Evolutionary conservation across 1,139 yeast genomes (phyloP).

Genomic region (Saccharomyces hybrid): DNA sequence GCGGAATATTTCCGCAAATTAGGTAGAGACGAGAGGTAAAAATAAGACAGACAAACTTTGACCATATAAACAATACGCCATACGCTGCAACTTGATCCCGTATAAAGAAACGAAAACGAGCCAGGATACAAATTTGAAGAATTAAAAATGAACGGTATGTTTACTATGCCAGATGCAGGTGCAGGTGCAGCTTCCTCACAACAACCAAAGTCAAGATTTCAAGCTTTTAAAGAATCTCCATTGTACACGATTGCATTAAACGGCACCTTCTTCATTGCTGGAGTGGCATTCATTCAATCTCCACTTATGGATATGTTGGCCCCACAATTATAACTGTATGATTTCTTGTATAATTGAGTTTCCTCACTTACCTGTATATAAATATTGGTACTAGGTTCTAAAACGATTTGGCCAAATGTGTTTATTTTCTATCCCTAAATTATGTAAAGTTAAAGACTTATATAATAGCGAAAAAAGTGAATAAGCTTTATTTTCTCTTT

Average conservation of each 20-base stretch:
- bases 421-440: not conserved
- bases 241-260: constrained; percentile 57
- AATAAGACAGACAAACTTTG: not conserved
- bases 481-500: not conserved
- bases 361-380: constrained; percentile 2
- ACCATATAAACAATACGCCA: not conserved
- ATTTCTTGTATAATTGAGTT: not conserved
- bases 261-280: constrained; percentile 57
- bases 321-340: constrained; percentile 49
- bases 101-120: not conserved
- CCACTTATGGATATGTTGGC: constrained; percentile 76
- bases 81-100: not conserved
- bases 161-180: constrained; percentile 27
- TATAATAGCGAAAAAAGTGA: not conserved
- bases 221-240: constrained; percentile 54
- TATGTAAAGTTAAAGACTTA: not conserved
- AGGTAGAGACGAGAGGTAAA: not conserved
- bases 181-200: constrained; percentile 20
- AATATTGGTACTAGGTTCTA: not conserved
- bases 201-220: constrained; percentile 37
- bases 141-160: constrained; percentile 17
- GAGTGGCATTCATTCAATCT: constrained; percentile 68
- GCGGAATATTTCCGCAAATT: not conserved
- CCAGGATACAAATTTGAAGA: not conserved
- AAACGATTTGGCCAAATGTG: not conserved